These are phyloP conservation scores for Calocera viscosa DNA, from an alignment of 768 basidiomycete species.

Conservation along the genomic window DNA sequence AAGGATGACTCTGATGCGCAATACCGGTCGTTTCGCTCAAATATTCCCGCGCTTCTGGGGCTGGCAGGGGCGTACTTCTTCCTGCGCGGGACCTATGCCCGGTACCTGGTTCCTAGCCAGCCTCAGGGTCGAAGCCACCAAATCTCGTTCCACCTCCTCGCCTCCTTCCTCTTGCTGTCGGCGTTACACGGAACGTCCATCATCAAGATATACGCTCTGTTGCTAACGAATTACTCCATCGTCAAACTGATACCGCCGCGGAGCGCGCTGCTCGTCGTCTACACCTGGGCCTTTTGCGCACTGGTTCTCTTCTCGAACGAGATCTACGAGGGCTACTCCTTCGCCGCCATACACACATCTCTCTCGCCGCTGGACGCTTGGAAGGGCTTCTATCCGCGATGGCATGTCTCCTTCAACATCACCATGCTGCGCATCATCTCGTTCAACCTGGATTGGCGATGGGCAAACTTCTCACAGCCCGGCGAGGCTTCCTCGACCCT, in stretches of 20 bases:
- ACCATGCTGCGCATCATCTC: slow-evolving; percentile 89
- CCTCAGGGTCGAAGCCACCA: slow-evolving; percentile 27
- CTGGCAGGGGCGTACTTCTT: slow-evolving; percentile 44
- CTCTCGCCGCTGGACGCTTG: slow-evolving; percentile 39
- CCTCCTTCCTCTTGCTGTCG: slow-evolving; percentile 52
- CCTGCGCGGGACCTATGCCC: slow-evolving; percentile 41
- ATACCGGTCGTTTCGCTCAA: slow-evolving; percentile 75
- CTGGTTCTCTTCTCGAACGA: slow-evolving; percentile 67
- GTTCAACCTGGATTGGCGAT: slow-evolving; percentile 86
- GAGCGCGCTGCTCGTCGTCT: slow-evolving; percentile 18
- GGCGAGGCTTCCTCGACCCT: slow-evolving; percentile 14
- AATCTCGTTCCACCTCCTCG: slow-evolving; percentile 46
- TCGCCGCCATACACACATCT: slow-evolving; percentile 41
- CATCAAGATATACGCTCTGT: slow-evolving; percentile 63
- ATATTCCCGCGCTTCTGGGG: slow-evolving; percentile 49
- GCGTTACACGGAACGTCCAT: slow-evolving; percentile 70
- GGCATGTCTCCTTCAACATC: slow-evolving; percentile 92
- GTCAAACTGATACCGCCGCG: slow-evolving; percentile 34
- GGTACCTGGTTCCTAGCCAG: slow-evolving; percentile 18
- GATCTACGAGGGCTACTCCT: slow-evolving; percentile 57
- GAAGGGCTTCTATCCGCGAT: slow-evolving; percentile 73
- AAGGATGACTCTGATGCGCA: slow-evolving; percentile 91
- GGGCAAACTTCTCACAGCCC: slow-evolving; percentile 36
- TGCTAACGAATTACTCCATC: slow-evolving; percentile 56
- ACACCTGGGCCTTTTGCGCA: slow-evolving; percentile 68